Evolutionary conservation across 2,329 filamentous ascomycete species (phyloP), one percentile per base, ranked within the genome.

Genomic region (Spiromastix sp.): DNA sequence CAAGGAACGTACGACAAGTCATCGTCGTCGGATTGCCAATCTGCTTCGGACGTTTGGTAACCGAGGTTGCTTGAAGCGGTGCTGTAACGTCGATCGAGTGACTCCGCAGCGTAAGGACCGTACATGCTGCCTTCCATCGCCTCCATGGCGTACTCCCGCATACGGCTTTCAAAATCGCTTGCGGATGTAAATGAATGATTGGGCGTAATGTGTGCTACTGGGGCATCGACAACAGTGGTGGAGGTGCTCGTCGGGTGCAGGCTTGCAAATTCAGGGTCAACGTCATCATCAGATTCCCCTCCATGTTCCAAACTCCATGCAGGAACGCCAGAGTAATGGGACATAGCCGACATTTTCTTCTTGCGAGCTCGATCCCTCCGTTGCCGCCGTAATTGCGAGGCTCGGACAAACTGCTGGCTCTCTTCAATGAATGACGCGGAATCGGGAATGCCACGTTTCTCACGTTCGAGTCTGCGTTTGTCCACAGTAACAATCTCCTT

Each of bases 1-100:
- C 87, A 86, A 11, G 91, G 91, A 11, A 96, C 89, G 51, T 91
- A 94, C 22, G 82, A 85, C 57, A 85, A 85, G 55, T 96, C 87
- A 48, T 94, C 85, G 22, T 85, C 81, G 32, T 63, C 60, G 6
- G 55, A 51, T 11, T 57, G 51, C 52, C 59, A 61, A 37, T 66
- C 61, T 2, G 59, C 52, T 39, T 66, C 63, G 2, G 61, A 65
- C 2, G 58, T 59, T 21, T 61, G 55, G 39, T 64, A 59, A 4
- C 60, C 59, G 39, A 63, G 50, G 34, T 60, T 59, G 41, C 83
- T 91, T 35, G 83, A 85, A 3, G 82, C 77, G 60, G 87, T 74
- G 53, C 86, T 94, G 21, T 85, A 81, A 3, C 83, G 83, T 33
- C 85, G 74, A 28, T 75, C 76, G 34, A 71, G 62, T 15, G 64